These are phyloP conservation scores for Sporothrix brasiliensis DNA, from an alignment of 2,329 filamentous ascomycete species.

Conservation along the genomic window DNA sequence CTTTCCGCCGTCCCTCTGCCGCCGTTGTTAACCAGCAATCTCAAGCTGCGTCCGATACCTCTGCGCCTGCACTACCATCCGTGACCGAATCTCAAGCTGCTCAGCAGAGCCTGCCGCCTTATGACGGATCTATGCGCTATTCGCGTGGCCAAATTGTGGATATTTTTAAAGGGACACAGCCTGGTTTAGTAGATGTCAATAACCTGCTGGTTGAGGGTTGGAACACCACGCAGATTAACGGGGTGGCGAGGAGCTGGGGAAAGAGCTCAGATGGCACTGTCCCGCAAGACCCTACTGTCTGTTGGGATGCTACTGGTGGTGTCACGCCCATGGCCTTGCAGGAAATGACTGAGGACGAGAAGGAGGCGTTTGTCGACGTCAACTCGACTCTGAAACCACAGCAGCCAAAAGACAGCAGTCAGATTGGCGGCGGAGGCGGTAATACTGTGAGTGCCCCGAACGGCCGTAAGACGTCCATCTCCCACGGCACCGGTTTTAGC, in stretches of 20 bases:
- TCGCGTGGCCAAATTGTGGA: conserved; percentile 77
- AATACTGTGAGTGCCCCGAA: conserved; percentile 48
- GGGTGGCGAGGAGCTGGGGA: conserved; percentile 70
- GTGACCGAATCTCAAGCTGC: conserved; percentile 42
- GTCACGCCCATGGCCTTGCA: conserved; percentile 71
- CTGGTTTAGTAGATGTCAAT: conserved; percentile 58
- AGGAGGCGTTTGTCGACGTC: conserved; percentile 77
- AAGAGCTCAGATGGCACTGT: conserved; percentile 73
- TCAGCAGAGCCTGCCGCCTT: conserved; percentile 48
- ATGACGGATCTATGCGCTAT: conserved; percentile 63
- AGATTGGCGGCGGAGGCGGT: conserved; percentile 48
- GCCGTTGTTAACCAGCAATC: conserved; percentile 51
- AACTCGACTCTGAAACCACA: conserved; percentile 92
- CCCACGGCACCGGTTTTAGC: conserved; percentile 68
- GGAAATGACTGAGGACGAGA: conserved; percentile 67
- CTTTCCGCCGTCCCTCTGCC: conserved; percentile 65
- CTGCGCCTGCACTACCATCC: conserved; percentile 30
- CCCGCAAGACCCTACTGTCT: conserved; percentile 82
- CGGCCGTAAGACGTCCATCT: conserved; percentile 80
- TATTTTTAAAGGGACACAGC: conserved; percentile 62
- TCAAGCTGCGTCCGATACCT: conserved; percentile 34
- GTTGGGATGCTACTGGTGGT: conserved; percentile 78
- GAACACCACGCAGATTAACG: conserved; percentile 74
- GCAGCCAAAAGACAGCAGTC: conserved; percentile 69
- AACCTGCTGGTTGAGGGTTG: conserved; percentile 74